phyloP scores from a whole-genome alignment of 106 monocot species.

The Phalaenopsis equestris region DNA sequence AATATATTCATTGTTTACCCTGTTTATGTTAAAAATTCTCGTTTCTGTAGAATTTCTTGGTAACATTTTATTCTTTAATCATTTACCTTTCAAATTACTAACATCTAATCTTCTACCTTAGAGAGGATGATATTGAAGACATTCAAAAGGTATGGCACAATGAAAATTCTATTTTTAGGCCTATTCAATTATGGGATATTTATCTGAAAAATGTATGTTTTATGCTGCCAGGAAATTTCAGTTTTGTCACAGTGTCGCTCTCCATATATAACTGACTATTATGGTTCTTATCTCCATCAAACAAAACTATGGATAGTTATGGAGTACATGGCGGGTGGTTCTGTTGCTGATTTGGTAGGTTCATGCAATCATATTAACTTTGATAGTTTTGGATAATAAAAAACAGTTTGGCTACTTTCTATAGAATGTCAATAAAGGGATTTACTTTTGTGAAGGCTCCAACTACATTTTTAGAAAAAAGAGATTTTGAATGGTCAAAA shows the following conservation, averaged over 20 bases:
- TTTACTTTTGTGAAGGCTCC: too few species aligned
- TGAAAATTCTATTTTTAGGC: not conserved
- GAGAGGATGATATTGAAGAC: conserved; percentile 98
- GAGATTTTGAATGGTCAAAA: too few species aligned
- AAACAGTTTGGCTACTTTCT: too few species aligned
- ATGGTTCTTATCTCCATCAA: conserved; percentile 88
- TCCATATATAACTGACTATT: conserved; percentile 92
- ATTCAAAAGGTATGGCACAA: conserved; percentile 78
- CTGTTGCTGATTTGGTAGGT: conserved; percentile 86
- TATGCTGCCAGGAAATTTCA: conserved; percentile 70
- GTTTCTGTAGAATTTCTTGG: not conserved
- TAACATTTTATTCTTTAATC: not conserved
- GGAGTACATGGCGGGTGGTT: conserved; percentile 99
- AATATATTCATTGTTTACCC: not conserved
- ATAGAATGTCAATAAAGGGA: too few species aligned
- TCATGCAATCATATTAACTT: not conserved
- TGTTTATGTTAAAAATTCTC: not conserved
- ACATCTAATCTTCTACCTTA: conserved; percentile 15
- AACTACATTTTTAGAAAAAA: too few species aligned
- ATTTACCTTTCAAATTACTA: conserved; percentile 1
- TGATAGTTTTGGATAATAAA: too few species aligned
- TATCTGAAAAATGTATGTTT: conserved; percentile 10
- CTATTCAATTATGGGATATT: not conserved
- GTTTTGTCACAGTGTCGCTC: conserved; percentile 87
- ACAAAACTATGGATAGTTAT: conserved; percentile 95